Evolutionary conservation across 306 rosid species (phyloP).

Genomic region (Ormosia emarginata): DNA sequence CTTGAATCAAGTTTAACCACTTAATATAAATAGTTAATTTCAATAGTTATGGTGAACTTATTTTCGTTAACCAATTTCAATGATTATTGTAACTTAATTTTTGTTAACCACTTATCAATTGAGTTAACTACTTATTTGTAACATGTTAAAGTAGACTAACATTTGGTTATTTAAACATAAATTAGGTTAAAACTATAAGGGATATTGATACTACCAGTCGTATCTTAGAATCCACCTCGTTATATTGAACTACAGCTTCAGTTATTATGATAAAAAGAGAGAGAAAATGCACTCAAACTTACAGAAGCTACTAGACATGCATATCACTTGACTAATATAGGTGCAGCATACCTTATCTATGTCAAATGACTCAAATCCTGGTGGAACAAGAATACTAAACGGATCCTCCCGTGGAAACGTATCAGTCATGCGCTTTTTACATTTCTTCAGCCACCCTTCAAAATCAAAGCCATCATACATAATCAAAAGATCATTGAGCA

Average conservation of each 20-base stretch:
- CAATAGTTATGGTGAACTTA: not conserved
- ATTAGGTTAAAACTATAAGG: not conserved
- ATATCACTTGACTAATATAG: not conserved
- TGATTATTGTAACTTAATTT: not conserved
- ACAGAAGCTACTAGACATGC: not conserved
- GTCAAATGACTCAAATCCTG: conserved; percentile 67
- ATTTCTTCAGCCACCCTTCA: conserved; percentile 74
- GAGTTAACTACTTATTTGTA: not conserved
- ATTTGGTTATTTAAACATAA: not conserved
- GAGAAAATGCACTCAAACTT: not conserved
- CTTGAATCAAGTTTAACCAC: not conserved
- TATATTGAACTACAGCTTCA: not conserved
- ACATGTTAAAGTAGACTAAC: conserved; percentile 1
- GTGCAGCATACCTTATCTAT: conserved; percentile 62
- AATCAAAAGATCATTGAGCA: conserved; percentile 84
- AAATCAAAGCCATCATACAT: conserved; percentile 73
- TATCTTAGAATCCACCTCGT: not conserved
- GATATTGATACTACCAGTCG: not conserved
- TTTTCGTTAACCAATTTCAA: not conserved
- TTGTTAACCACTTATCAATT: not conserved
- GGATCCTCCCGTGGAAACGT: conserved; percentile 93
- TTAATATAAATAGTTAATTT: not conserved
- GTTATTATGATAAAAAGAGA: not conserved
- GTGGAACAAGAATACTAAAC: conserved; percentile 83
- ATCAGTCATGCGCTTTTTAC: conserved; percentile 67